Conservation (phyloP, 2,329 filamentous ascomycete genomes). For the Parastagonospora nodorum region DNA sequence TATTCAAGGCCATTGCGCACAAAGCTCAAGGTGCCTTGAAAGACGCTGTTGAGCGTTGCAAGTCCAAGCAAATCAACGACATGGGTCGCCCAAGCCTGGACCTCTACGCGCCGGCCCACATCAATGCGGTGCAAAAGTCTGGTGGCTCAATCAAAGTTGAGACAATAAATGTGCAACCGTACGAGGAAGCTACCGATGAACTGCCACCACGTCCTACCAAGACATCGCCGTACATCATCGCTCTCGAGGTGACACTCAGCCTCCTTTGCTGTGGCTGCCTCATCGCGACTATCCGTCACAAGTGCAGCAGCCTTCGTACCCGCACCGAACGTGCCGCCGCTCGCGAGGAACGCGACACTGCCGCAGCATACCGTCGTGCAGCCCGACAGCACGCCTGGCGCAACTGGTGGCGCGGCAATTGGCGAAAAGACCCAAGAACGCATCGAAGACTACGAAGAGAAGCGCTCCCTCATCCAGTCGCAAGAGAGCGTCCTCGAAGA, state of each 20-base stretch:
- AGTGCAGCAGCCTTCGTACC: slow-evolving; percentile 56
- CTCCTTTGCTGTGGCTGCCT: slow-evolving; percentile 52
- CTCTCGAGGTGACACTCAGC: slow-evolving; percentile 51
- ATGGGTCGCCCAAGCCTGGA: slow-evolving; percentile 35
- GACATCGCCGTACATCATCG: slow-evolving; percentile 42
- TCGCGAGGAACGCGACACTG: slow-evolving; percentile 60
- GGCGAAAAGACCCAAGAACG: slow-evolving; percentile 36
- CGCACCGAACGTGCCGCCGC: slow-evolving; percentile 59
- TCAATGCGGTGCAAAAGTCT: slow-evolving; percentile 20
- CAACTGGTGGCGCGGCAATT: slow-evolving; percentile 55
- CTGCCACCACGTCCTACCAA: slow-evolving; percentile 30
- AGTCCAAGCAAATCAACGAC: slow-evolving; percentile 12
- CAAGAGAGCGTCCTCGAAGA: slow-evolving; percentile 54
- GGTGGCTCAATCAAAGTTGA: slow-evolving; percentile 18
- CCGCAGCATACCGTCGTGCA: slow-evolving; percentile 58
- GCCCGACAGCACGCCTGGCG: slow-evolving; percentile 58
- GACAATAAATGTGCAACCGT: slow-evolving; percentile 16
- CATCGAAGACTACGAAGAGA: slow-evolving; percentile 57
- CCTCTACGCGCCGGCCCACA: slow-evolving; percentile 20
- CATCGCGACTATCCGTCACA: slow-evolving; percentile 52
- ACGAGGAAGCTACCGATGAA: slow-evolving; percentile 15
- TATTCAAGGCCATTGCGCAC: slow-evolving; percentile 46
- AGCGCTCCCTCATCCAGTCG: slow-evolving; percentile 53
- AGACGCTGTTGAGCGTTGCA: slow-evolving; percentile 36
- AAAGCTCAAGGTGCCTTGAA: slow-evolving; percentile 44